Percentiles rank a stretch among this genome's conserved stretches.
Conservation (phyloP, 208 protist genomes). For the Trypanosoma theileri region DNA sequence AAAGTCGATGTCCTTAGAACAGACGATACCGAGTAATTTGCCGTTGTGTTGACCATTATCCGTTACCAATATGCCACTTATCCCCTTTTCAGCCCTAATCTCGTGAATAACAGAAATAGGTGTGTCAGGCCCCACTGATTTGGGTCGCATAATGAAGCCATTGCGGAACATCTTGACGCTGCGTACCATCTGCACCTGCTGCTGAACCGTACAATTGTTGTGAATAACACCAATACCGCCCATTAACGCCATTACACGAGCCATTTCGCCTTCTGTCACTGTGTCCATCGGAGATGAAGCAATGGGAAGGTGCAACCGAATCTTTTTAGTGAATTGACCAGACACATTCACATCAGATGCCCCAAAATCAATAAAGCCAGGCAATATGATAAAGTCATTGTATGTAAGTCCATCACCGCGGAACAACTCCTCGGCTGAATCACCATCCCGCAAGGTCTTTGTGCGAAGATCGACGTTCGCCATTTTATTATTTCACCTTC, state of each 20-base stretch:
- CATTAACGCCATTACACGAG: conserved; percentile 89
- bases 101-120: conserved; percentile 87
- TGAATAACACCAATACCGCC: conserved; percentile 96
- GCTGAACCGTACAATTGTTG: conserved; percentile 92
- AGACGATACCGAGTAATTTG: conserved; percentile 97
- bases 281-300: conserved; percentile 97
- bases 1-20: conserved; percentile 97
- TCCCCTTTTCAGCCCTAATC: conserved; percentile 93
- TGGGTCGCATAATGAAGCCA: conserved; percentile 96
- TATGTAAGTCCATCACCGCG: conserved; percentile 87
- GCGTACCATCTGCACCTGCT: conserved; percentile 92
- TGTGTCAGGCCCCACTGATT: conserved; percentile 80
- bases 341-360: conserved; percentile 83
- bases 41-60: conserved; percentile 92
- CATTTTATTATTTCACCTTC: conserved; percentile 21
- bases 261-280: conserved; percentile 93
- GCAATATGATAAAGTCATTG: conserved; percentile 95
- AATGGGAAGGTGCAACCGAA: conserved; percentile 91
- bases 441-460: conserved; percentile 84
- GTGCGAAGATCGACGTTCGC: conserved; percentile 55
- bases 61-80: conserved; percentile 97
- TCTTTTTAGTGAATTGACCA: conserved; percentile 87
- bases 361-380: conserved; percentile 94
- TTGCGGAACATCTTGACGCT: conserved; percentile 96
- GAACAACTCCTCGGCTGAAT: conserved; percentile 87